A percentile compares a stretch with the other conserved stretches of the same genome.
phyloP scores from a whole-genome alignment of 495 filamentous ascomycete genomes.

The Neurospora sp. region DNA sequence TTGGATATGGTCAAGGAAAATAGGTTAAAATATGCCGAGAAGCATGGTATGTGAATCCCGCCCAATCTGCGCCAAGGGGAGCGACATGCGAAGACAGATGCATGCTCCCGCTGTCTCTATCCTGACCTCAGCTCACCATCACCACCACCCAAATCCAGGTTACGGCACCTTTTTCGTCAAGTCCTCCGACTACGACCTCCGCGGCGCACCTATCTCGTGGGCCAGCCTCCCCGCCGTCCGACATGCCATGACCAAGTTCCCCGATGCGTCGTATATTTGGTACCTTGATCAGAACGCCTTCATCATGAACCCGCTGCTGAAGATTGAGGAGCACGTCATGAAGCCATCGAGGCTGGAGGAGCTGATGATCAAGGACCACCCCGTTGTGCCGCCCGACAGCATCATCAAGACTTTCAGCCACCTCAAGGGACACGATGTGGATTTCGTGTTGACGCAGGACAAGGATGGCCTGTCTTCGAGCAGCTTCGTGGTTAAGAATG shows the following conservation, averaged over 20 bases:
- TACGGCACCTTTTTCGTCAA: constrained; percentile 80
- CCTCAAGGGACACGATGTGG: constrained; percentile 63
- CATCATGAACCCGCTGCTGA: constrained; percentile 72
- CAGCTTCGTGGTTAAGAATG: constrained; percentile 71
- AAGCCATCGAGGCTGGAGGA: constrained; percentile 53
- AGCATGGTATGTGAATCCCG: constrained; percentile 60
- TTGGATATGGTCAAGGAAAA: constrained; percentile 68
- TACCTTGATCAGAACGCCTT: constrained; percentile 72
- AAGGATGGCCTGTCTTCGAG: constrained; percentile 63
- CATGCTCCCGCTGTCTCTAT: not conserved
- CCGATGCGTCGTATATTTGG: constrained; percentile 71
- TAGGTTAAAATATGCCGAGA: constrained; percentile 71
- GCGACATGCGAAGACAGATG: not conserved
- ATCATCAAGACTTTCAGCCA: constrained; percentile 92
- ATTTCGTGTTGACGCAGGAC: constrained; percentile 81
- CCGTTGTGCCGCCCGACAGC: constrained; percentile 88
- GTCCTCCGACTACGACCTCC: constrained; percentile 64
- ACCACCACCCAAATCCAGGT: constrained; percentile 38
- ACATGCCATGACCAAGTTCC: constrained; percentile 74
- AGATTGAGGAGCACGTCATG: constrained; percentile 64
- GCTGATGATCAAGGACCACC: constrained; percentile 74
- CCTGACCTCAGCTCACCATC: not conserved
- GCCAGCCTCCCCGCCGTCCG: constrained; percentile 73
- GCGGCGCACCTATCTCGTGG: constrained; percentile 61
- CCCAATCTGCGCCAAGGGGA: not conserved